phyloP scores from a whole-genome alignment of 2,329 filamentous ascomycete species.

The Cordyceps militaris region DNA sequence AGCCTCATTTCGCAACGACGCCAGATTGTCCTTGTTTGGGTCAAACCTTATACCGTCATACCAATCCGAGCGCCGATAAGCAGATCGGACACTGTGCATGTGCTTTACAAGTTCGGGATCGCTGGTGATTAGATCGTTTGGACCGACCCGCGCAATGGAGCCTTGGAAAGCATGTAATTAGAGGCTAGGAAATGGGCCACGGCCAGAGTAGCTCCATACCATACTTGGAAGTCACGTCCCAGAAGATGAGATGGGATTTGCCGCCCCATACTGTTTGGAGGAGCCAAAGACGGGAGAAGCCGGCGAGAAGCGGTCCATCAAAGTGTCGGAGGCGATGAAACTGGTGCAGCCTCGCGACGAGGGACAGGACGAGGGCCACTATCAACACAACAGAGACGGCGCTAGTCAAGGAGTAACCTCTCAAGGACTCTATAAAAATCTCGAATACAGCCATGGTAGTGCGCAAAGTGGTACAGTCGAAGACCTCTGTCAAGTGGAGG shows the following conservation, averaged over 20 bases:
- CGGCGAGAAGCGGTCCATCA: conserved; percentile 31
- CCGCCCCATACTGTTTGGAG: conserved; percentile 25
- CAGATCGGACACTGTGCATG: conserved; percentile 27
- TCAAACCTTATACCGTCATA: conserved; percentile 46
- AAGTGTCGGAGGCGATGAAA: conserved; percentile 34
- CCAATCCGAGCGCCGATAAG: conserved; percentile 33
- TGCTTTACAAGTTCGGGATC: conserved; percentile 32
- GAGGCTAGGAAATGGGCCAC: neutral
- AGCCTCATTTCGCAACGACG: conserved; percentile 41
- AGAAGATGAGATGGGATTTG: conserved; percentile 28
- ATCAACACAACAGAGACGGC: neutral
- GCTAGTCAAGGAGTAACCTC: neutral
- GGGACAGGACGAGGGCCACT: neutral
- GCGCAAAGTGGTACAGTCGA: no score
- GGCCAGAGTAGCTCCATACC: conserved; percentile 20
- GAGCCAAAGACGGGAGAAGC: conserved; percentile 35
- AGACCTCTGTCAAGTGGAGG: no score
- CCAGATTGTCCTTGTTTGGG: conserved; percentile 42
- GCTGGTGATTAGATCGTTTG: conserved; percentile 32
- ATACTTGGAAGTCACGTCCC: conserved; percentile 29
- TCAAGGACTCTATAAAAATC: no score
- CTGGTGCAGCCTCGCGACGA: conserved; percentile 18
- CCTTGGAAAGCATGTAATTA: conserved; percentile 18
- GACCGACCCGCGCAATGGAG: conserved; percentile 33
- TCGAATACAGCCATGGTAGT: no score